phyloP scores from a whole-genome alignment of 306 rosid species.

The Morella rubra region DNA sequence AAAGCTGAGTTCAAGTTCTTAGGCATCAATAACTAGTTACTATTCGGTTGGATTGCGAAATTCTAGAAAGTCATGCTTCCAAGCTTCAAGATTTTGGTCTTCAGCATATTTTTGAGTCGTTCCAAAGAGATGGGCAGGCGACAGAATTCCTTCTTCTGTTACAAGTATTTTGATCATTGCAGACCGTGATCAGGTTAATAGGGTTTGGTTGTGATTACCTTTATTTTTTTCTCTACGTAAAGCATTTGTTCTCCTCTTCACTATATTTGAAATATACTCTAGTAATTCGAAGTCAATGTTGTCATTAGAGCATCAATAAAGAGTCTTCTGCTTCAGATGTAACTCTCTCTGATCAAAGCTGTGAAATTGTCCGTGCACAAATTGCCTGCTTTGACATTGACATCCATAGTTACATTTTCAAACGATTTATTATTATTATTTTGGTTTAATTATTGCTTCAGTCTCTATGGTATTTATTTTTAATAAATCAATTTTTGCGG shows the following conservation, averaged over 20 bases:
- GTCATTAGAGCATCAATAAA: slow-evolving; percentile 4
- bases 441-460: too few species aligned
- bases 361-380: not conserved
- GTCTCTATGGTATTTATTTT: too few species aligned
- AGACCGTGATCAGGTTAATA: slow-evolving; percentile 39
- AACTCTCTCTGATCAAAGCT: slow-evolving; percentile 3
- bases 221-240: not conserved
- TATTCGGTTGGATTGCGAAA: not conserved
- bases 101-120: not conserved
- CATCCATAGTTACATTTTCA: too few species aligned
- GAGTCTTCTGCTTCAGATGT: slow-evolving; percentile 10
- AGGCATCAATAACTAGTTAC: slow-evolving; percentile 4
- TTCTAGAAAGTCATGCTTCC: not conserved
- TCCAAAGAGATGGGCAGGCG: not conserved
- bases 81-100: not conserved
- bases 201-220: slow-evolving; percentile 26
- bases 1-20: slow-evolving; percentile 39
- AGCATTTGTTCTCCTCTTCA: not conserved
- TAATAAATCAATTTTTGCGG: too few species aligned
- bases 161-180: slow-evolving; percentile 26
- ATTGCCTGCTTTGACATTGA: too few species aligned
- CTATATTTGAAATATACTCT: slow-evolving; percentile 10
- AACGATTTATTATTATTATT: too few species aligned
- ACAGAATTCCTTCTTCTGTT: not conserved
- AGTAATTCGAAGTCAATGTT: slow-evolving; percentile 16